A percentile compares a stretch with the other conserved stretches of the same genome.
Evolutionary conservation across 106 monocot genomes (phyloP).

Genomic region (Dactylorhiza incarnata): DNA sequence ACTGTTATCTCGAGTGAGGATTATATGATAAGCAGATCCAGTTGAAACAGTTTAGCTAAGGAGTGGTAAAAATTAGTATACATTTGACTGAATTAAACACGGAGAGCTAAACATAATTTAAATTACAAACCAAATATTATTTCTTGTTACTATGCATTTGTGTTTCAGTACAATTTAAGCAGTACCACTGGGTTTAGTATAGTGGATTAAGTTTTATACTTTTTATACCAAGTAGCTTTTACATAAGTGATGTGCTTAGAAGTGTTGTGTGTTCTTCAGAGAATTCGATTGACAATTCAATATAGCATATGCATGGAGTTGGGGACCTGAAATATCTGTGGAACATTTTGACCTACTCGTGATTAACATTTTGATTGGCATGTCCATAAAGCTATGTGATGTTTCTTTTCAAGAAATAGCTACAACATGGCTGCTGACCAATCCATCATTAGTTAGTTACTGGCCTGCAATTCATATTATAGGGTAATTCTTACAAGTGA

Average conservation of each 20-base stretch:
- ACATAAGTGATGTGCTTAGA: neutral
- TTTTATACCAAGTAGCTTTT: neutral
- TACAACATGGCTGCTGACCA: neutral
- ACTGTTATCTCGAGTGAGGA: neutral
- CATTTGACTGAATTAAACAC: neutral
- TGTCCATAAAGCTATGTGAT: neutral
- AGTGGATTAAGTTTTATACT: neutral
- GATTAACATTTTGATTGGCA: neutral
- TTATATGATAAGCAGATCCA: neutral
- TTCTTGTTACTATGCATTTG: no score
- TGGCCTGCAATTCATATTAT: neutral
- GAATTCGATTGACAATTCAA: neutral
- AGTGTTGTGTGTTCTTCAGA: neutral
- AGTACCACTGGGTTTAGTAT: neutral
- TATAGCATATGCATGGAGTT: neutral
- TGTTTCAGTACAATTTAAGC: neutral
- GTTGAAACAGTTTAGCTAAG: neutral
- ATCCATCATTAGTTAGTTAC: neutral
- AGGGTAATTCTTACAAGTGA: neutral
- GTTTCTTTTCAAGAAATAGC: neutral
- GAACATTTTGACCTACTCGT: neutral
- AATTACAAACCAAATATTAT: neutral
- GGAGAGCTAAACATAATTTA: neutral
- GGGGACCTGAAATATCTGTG: neutral
- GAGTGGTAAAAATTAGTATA: neutral